Base-by-base conservation (phyloP, 495 filamentous ascomycete genomes). In the Xylaria telfairii region DNA sequence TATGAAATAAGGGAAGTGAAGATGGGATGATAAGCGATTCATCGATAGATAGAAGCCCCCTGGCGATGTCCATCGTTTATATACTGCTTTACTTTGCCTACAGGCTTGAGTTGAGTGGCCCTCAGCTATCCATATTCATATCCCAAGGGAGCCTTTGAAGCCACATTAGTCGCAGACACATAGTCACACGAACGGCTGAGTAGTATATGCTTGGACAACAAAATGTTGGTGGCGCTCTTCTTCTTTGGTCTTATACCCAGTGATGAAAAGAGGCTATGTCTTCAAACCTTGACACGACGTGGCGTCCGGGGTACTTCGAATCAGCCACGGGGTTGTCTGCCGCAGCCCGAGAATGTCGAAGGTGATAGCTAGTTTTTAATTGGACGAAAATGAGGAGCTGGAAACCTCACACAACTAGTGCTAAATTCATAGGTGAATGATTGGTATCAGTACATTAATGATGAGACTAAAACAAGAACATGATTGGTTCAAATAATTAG, bases 141-240 rank as follows among this genome's bases (percentile, higher is more conserved):
- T n/a, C n/a, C 34, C 10, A 39, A 41, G 57, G 34, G 30, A 39
- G 19, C 34, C n/a, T 61, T 8, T 37, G 57, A 61, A 34, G 15
- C 57, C 57, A 59, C n/a, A n/a, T n/a, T 59, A n/a, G 32, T 61
- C n/a, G n/a, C 34, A 61, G 19, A 42, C 17, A n/a, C 12, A 24
- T 39, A 61, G 57, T 61, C 34, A n/a, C 34, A 34, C n/a, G 37
- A 37, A 59, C 0, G 30, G 13, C 37, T 59, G 34, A 37, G 28
- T 59, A 30, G 12, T 19, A 34, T 32, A 0, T 61, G 34, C 17
- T 61, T 61, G 57, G 34, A 61, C 19, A n/a, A 41, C 6, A 3
- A 1, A 42, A 61, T 12, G 7, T 39, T 4, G 34, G 59, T 37
- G 37, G 13, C 7, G 4, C 28, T 30, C 13, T 54, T 17, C 26